Conservation (phyloP, 345 rosid species). For the Gossypium ekmanianum region DNA sequence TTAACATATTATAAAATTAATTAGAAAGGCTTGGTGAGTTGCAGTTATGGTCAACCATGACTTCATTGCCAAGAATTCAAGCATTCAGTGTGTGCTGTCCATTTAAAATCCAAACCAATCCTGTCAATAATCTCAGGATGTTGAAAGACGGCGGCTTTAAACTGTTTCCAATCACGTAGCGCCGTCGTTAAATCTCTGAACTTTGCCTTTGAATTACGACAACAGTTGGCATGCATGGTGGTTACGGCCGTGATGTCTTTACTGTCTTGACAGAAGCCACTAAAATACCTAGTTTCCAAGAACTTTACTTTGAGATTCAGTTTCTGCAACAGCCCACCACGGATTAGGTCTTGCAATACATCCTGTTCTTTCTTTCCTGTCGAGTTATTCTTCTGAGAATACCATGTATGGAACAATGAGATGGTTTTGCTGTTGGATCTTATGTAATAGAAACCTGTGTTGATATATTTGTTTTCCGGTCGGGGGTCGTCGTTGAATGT, state of each 20-base stretch:
- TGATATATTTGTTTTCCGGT: constrained; percentile 40
- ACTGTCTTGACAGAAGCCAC: constrained; percentile 78
- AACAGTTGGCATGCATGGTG: constrained; percentile 83
- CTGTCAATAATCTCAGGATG: neutral
- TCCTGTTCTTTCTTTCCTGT: constrained; percentile 67
- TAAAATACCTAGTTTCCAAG: constrained; percentile 50
- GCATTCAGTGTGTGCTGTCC: constrained; percentile 43
- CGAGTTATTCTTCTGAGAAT: constrained; percentile 46
- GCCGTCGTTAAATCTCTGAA: constrained; percentile 47
- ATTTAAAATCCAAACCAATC: neutral
- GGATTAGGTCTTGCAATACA: constrained; percentile 39
- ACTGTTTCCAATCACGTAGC: constrained; percentile 56
- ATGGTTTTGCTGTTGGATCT: constrained; percentile 64
- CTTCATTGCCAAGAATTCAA: constrained; percentile 37
- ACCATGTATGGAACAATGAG: constrained; percentile 57
- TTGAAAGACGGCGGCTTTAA: constrained; percentile 10
- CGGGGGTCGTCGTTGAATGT: constrained; percentile 24
- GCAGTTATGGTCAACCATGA: neutral
- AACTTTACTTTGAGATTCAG: constrained; percentile 39
- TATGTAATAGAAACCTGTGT: constrained; percentile 67
- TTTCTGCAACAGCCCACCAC: constrained; percentile 28
- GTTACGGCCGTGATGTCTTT: constrained; percentile 40
- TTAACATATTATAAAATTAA: no score
- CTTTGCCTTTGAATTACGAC: constrained; percentile 64
- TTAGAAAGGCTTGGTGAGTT: neutral